Conservation (phyloP, 176 grass and related monocot species). For the Cymbopogon citratus region DNA sequence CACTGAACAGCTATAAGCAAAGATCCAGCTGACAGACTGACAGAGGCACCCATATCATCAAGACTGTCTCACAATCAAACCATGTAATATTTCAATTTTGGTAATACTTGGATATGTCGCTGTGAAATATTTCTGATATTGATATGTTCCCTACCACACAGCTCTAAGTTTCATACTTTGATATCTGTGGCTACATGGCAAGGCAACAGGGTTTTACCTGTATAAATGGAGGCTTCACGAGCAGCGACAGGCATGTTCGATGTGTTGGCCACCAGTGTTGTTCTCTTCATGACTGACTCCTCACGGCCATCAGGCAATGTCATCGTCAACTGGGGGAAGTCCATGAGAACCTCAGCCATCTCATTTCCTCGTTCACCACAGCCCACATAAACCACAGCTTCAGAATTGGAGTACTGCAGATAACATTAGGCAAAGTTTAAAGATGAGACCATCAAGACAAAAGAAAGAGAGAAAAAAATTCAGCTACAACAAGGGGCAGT, state of each 20-base stretch:
- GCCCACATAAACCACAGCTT: conserved; percentile 83
- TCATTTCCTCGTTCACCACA: conserved; percentile 95
- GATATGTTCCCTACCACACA: not conserved
- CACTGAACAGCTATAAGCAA: not conserved
- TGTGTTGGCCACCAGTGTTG: conserved; percentile 91
- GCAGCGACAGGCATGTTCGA: conserved; percentile 97
- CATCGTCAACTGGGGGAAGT: conserved; percentile 95
- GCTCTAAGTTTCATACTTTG: not conserved
- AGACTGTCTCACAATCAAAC: not conserved
- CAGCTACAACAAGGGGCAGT: not conserved
- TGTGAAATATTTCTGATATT: not conserved
- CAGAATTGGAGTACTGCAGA: conserved; percentile 70
- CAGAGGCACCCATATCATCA: not conserved
- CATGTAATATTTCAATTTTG: not conserved
- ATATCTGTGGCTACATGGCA: not conserved
- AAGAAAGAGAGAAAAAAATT: too few relatives aligned
- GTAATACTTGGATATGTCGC: not conserved
- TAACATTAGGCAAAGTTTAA: too few relatives aligned
- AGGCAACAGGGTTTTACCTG: conserved; percentile 38
- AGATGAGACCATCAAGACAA: too few relatives aligned
- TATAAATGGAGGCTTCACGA: conserved; percentile 98
- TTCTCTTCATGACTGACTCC: conserved; percentile 94
- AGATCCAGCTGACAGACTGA: not conserved
- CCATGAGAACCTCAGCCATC: conserved; percentile 97
- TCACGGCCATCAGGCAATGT: conserved; percentile 83